Conservation (phyloP, 2,329 filamentous ascomycete genomes). For the Nemania serpens region DNA sequence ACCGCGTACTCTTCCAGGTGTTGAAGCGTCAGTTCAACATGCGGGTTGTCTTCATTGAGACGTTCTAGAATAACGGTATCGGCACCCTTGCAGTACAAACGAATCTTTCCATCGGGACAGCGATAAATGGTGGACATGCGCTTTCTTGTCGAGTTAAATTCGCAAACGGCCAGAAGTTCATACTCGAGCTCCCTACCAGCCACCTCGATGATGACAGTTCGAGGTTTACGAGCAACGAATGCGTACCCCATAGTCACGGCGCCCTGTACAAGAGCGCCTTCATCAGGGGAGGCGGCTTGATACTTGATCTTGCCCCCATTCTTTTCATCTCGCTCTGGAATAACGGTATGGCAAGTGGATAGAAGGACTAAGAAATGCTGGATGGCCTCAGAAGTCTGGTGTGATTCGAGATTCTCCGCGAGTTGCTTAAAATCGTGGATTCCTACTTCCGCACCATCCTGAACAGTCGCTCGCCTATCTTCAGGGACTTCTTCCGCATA, state of each 20-base stretch:
- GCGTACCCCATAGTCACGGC: conserved; percentile 84
- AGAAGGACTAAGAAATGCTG: conserved; percentile 87
- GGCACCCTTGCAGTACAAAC: conserved; percentile 93
- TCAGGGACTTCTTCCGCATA: conserved; percentile 93
- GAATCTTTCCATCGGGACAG: conserved; percentile 92
- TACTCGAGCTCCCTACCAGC: conserved; percentile 77
- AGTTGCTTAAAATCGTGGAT: conserved; percentile 85
- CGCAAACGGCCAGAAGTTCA: conserved; percentile 92
- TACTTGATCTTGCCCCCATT: conserved; percentile 88
- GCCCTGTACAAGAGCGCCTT: conserved; percentile 94
- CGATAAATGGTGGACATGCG: conserved; percentile 98
- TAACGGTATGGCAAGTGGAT: conserved; percentile 94
- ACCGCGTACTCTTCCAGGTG: conserved; percentile 99
- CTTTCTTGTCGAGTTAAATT: conserved; percentile 98
- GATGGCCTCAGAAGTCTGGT: conserved; percentile 57
- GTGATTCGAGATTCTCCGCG: conserved; percentile 67
- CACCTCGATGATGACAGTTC: conserved; percentile 81
- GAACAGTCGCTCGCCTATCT: conserved; percentile 78
- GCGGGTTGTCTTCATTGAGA: conserved; percentile 79
- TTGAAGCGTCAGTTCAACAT: conserved; percentile 85
- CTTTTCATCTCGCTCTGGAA: conserved; percentile 83
- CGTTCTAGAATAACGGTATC: conserved; percentile 97
- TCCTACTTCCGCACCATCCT: conserved; percentile 76
- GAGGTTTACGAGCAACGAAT: conserved; percentile 88
- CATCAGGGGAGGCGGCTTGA: conserved; percentile 95